Conservation (phyloP, 768 basidiomycete genomes). For the Boletus pseudo-olivaceus region DNA sequence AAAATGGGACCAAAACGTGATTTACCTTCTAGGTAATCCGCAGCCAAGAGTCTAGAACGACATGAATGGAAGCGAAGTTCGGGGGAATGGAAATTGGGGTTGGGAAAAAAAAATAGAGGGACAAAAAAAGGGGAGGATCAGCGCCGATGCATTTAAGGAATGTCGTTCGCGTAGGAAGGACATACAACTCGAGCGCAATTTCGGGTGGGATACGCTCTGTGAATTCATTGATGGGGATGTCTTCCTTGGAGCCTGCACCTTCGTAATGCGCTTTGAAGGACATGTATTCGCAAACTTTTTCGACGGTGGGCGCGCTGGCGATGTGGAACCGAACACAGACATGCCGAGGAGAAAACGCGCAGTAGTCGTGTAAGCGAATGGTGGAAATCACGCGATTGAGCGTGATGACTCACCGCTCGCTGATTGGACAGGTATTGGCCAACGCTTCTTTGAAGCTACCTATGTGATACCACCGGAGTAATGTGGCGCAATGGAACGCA, state of each 20-base stretch:
- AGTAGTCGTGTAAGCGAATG: background rate
- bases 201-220: slow-evolving; percentile 82
- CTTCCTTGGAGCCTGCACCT: slow-evolving; percentile 66
- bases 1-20: slow-evolving; percentile 11
- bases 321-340: background rate
- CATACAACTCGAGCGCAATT: slow-evolving; percentile 85
- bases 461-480: slow-evolving; percentile 25
- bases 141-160: background rate
- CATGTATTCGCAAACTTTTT: slow-evolving; percentile 90
- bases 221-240: slow-evolving; percentile 73
- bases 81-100: slow-evolving; percentile 2
- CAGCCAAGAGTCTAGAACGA: slow-evolving; percentile 49
- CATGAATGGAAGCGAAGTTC: background rate
- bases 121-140: slow-evolving; percentile 13
- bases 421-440: slow-evolving; percentile 63
- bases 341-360: background rate
- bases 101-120: background rate
- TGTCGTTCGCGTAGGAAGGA: slow-evolving; percentile 13
- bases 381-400: background rate
- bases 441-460: slow-evolving; percentile 75
- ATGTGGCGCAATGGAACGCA: slow-evolving; percentile 7
- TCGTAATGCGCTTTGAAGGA: slow-evolving; percentile 79
- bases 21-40: slow-evolving; percentile 64
- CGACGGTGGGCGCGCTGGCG: slow-evolving; percentile 63
- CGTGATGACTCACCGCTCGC: slow-evolving; percentile 57